A percentile compares a stretch with the other conserved stretches of the same genome.
Evolutionary conservation across 805 yeast genomes (phyloP).

Genomic region (Sporopachydermia quercuum): DNA sequence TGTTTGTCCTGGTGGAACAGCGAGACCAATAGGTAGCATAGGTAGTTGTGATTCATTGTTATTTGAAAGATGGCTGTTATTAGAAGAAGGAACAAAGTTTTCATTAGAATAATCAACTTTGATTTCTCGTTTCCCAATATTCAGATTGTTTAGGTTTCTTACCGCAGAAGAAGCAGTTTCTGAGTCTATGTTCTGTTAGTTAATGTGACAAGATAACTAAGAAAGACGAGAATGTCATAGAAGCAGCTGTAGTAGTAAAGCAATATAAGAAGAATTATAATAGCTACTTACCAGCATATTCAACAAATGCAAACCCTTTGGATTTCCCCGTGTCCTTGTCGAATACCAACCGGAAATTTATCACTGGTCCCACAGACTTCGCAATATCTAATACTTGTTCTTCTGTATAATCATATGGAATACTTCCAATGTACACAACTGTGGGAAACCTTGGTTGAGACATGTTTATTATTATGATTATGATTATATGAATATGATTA

Average conservation of each 20-base stretch:
- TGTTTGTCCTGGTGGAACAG: conserved; percentile 20
- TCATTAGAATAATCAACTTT: conserved; percentile 66
- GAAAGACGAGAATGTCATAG: too few species aligned
- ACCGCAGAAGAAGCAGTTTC: conserved; percentile 89
- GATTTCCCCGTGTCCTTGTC: conserved; percentile 84
- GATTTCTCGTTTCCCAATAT: conserved; percentile 54
- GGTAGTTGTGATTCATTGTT: conserved; percentile 19
- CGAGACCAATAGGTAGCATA: conserved; percentile 40
- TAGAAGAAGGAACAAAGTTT: conserved; percentile 15
- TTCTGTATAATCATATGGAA: conserved; percentile 89
- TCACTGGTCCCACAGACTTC: conserved; percentile 77
- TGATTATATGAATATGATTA: too few species aligned
- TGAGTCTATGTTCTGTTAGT: conserved; percentile 31
- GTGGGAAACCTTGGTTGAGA: conserved; percentile 17
- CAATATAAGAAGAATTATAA: background rate
- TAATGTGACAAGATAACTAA: too few species aligned
- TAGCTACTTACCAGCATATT: conserved; percentile 36
- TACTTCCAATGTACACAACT: conserved; percentile 66
- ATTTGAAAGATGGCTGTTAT: conserved; percentile 2
- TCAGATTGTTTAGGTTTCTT: conserved; percentile 68
- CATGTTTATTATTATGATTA: too few species aligned
- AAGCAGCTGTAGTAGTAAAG: background rate
- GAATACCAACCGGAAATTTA: conserved; percentile 57
- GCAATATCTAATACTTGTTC: conserved; percentile 85
- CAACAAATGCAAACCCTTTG: conserved; percentile 81